Percentiles rank a stretch among this genome's conserved stretches.
phyloP scores from a whole-genome alignment of 352 stramenopile genomes.

The Globisporangium viniferum region DNA sequence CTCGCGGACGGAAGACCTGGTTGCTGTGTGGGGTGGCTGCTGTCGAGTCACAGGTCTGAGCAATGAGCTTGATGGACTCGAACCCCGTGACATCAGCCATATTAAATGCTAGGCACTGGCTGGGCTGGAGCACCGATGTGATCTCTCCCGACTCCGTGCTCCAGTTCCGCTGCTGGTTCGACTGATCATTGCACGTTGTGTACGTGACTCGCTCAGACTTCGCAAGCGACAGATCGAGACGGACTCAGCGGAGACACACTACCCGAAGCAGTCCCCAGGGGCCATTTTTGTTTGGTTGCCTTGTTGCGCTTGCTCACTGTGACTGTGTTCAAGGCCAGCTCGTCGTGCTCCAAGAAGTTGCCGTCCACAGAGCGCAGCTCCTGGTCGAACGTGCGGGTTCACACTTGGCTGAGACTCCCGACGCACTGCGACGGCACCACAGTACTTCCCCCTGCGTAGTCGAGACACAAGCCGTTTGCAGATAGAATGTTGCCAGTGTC shows the following conservation, averaged over 20 bases:
- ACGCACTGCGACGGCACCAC: not conserved
- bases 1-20: not conserved
- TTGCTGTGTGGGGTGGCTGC: not conserved
- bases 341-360: constrained; percentile 8
- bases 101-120: constrained; percentile 9
- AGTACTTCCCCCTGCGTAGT: not conserved
- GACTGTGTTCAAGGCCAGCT: not conserved
- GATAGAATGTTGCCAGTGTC: not conserved
- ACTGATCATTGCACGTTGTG: not conserved
- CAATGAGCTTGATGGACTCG: not conserved
- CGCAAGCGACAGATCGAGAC: not conserved
- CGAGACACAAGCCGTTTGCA: constrained; percentile 1
- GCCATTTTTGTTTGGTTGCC: constrained; percentile 16
- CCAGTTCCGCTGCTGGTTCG: constrained; percentile 5
- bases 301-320: constrained; percentile 9
- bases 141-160: not conserved
- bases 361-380: not conserved
- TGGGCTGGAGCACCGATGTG: not conserved
- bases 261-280: not conserved
- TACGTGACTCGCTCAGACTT: not conserved
- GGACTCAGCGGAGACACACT: not conserved
- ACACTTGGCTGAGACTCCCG: constrained; percentile 1
- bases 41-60: not conserved
- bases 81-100: not conserved
- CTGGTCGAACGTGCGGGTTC: constrained; percentile 3